Conservation (phyloP, 495 filamentous ascomycete species). For the Penicillium riverlandense region DNA sequence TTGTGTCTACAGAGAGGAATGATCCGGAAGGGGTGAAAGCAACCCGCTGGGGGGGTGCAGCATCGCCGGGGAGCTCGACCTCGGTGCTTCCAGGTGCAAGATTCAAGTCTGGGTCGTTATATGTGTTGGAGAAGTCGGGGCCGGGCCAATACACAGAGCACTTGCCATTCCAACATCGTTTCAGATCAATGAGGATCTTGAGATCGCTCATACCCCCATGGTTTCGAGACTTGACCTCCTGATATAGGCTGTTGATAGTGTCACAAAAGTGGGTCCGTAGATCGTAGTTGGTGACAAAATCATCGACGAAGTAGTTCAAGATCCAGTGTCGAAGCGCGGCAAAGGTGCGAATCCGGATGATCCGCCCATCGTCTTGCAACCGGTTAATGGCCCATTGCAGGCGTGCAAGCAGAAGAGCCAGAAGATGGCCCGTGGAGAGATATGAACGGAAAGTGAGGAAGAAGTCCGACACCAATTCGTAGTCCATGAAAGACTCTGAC, state of each 20-base stretch:
- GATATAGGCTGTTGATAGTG: slow-evolving; percentile 69
- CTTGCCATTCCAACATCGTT: slow-evolving; percentile 93
- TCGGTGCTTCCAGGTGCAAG: slow-evolving; percentile 67
- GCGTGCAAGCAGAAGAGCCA: slow-evolving; percentile 75
- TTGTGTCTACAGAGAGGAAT: slow-evolving; percentile 14
- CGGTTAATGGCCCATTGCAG: slow-evolving; percentile 81
- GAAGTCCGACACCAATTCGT: slow-evolving; percentile 95
- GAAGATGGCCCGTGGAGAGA: slow-evolving; percentile 64
- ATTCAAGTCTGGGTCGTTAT: slow-evolving; percentile 54
- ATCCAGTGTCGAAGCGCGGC: slow-evolving; percentile 97
- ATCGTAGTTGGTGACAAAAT: slow-evolving; percentile 79
- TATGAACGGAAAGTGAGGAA: slow-evolving; percentile 93
- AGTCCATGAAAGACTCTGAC: slow-evolving; percentile 91
- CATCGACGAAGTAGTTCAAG: slow-evolving; percentile 93
- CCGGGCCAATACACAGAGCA: slow-evolving; percentile 85
- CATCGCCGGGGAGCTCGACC: slow-evolving; percentile 9
- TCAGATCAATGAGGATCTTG: slow-evolving; percentile 88
- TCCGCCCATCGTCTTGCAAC: slow-evolving; percentile 75
- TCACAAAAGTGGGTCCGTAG: slow-evolving; percentile 76
- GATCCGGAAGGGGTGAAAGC: background rate
- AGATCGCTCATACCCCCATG: slow-evolving; percentile 62
- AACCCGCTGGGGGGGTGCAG: slow-evolving; percentile 7
- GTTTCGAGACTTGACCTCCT: slow-evolving; percentile 48
- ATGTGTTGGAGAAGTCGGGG: slow-evolving; percentile 46
- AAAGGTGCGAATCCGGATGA: slow-evolving; percentile 92